Evolutionary conservation across 805 yeast species (phyloP).

Genomic region (Saccharomycopsis babjevae): DNA sequence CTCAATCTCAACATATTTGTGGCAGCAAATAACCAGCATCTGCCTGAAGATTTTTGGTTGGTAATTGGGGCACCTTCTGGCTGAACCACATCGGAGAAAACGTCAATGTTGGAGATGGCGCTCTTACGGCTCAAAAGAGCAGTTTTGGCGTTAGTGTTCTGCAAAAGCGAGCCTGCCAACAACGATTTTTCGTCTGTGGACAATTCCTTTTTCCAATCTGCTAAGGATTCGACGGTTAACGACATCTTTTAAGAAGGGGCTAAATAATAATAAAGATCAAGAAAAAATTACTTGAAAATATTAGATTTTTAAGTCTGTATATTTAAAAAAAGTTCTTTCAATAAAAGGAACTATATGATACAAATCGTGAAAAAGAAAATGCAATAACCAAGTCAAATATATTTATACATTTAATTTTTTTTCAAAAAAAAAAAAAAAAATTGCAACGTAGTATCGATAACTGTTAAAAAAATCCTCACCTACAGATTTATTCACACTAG

Average conservation of each 20-base stretch:
- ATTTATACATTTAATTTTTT: not conserved
- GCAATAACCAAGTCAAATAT: not conserved
- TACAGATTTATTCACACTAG: not conserved
- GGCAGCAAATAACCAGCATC: conserved; percentile 88
- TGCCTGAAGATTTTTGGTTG: conserved; percentile 65
- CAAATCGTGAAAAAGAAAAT: not conserved
- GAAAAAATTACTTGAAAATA: too few relatives aligned
- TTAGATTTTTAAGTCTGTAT: too few relatives aligned
- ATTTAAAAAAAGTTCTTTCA: not conserved
- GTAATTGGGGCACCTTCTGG: conserved; percentile 55
- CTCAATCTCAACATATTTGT: conserved; percentile 60
- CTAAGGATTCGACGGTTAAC: conserved; percentile 1
- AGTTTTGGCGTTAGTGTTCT: conserved; percentile 26
- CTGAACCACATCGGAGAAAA: conserved; percentile 34
- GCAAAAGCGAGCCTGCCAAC: conserved; percentile 7
- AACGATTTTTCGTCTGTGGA: conserved; percentile 1
- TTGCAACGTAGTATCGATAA: not conserved
- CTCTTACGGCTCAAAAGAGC: conserved; percentile 31
- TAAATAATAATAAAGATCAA: not conserved
- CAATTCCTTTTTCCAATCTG: conserved; percentile 5
- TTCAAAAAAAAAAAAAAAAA: not conserved
- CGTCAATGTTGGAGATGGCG: conserved; percentile 24
- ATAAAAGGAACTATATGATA: not conserved
- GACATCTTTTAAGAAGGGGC: not conserved
- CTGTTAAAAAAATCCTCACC: not conserved